phyloP scores from a whole-genome alignment of 257 asterid species.

The Solanum verrucosum region DNA sequence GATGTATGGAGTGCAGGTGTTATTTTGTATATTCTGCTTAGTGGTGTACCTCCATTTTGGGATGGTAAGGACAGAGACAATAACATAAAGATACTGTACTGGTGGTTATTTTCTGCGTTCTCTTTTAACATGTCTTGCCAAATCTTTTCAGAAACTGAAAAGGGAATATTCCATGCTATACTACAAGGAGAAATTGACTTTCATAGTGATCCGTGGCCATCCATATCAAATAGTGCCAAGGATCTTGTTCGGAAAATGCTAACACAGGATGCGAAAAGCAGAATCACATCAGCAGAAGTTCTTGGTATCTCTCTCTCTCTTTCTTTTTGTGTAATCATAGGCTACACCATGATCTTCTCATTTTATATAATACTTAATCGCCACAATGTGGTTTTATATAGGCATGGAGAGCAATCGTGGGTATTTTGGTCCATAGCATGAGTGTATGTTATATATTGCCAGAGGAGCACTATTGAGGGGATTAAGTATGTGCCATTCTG shows the following conservation, averaged over 20 bases:
- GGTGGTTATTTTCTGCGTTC: not conserved
- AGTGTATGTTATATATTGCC: not conserved
- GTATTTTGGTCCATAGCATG: not conserved
- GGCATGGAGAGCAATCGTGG: not conserved
- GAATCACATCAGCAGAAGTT: constrained; percentile 50
- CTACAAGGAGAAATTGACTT: constrained; percentile 46
- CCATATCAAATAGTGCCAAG: constrained; percentile 46
- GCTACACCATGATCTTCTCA: not conserved
- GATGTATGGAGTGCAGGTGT: constrained; percentile 98
- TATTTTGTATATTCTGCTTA: constrained; percentile 68
- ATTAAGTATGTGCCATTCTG: not conserved
- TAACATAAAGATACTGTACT: not conserved
- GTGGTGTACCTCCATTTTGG: constrained; percentile 98
- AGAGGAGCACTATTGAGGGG: not conserved
- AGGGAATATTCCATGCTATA: constrained; percentile 50
- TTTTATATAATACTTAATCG: not conserved
- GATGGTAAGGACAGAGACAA: constrained; percentile 46
- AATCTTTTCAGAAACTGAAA: constrained; percentile 38
- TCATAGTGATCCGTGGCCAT: constrained; percentile 54
- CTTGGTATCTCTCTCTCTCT: constrained; percentile 22
- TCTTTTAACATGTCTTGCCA: not conserved
- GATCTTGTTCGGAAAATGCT: constrained; percentile 54
- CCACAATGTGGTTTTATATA: not conserved
- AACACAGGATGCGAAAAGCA: constrained; percentile 30
- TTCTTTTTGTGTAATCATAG: not conserved